Evolutionary conservation across 2,329 filamentous ascomycete species (phyloP).

Genomic region (Nemania sp.): DNA sequence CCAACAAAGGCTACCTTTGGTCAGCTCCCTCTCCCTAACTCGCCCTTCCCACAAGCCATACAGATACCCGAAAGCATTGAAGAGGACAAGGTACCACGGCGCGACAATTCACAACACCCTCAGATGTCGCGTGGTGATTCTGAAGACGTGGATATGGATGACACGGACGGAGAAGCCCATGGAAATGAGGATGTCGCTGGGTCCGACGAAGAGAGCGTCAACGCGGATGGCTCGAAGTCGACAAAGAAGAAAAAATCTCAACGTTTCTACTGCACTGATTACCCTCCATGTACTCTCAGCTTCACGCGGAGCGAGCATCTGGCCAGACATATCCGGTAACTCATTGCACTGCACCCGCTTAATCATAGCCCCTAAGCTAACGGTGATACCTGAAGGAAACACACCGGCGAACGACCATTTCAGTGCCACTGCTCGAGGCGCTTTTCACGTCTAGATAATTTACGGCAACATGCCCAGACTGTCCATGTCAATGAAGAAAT

Average conservation of each 20-base stretch:
- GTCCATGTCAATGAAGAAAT: constrained; percentile 99
- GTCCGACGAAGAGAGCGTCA: constrained; percentile 75
- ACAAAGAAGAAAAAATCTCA: constrained; percentile 97
- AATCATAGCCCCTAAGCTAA: constrained; percentile 30
- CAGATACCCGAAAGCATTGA: constrained; percentile 62
- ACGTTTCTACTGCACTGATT: constrained; percentile 95
- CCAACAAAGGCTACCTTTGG: constrained; percentile 71
- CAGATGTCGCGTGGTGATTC: constrained; percentile 69
- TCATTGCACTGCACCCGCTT: constrained; percentile 34
- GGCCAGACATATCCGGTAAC: constrained; percentile 89
- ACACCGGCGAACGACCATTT: constrained; percentile 96
- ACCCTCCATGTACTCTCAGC: constrained; percentile 91
- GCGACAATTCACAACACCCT: constrained; percentile 71
- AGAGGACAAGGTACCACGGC: constrained; percentile 58
- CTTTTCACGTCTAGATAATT: constrained; percentile 93
- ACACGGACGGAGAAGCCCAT: constrained; percentile 73
- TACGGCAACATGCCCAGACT: constrained; percentile 96
- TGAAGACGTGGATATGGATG: constrained; percentile 81
- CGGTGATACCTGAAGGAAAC: constrained; percentile 74
- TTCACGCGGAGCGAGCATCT: constrained; percentile 97
- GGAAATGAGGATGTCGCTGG: constrained; percentile 63
- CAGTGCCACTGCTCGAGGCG: constrained; percentile 94
- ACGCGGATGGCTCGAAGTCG: constrained; percentile 74
- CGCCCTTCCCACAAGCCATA: constrained; percentile 64
- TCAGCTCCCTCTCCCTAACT: constrained; percentile 67